Evolutionary conservation across 108 stramenopile species (phyloP).

Genomic region (Skeletonema potamos): DNA sequence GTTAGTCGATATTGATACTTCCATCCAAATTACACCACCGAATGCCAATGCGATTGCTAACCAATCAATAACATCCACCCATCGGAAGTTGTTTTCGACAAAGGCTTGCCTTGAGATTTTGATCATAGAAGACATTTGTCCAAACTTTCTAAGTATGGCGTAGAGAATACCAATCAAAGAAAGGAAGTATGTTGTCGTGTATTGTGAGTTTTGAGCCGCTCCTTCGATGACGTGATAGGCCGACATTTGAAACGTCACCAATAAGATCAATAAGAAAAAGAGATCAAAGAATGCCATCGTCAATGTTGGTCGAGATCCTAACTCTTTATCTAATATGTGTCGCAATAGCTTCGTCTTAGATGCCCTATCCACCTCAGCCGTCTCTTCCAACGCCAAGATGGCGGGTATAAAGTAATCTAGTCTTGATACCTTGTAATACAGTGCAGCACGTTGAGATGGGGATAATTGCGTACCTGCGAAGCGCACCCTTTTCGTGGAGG

Average conservation of each 20-base stretch:
- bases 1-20: slow-evolving; percentile 16
- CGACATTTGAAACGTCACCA: slow-evolving; percentile 48
- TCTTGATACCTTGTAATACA: slow-evolving; percentile 46
- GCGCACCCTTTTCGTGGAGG: slow-evolving; percentile 40
- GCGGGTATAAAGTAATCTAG: slow-evolving; percentile 51
- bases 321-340: slow-evolving; percentile 46
- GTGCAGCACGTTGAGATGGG: slow-evolving; percentile 19
- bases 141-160: slow-evolving; percentile 43
- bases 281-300: slow-evolving; percentile 52
- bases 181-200: slow-evolving; percentile 34
- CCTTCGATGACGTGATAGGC: slow-evolving; percentile 47
- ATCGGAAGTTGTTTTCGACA: slow-evolving; percentile 47
- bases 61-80: slow-evolving; percentile 48
- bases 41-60: slow-evolving; percentile 35
- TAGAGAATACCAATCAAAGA: slow-evolving; percentile 45
- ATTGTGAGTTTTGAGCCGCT: slow-evolving; percentile 13
- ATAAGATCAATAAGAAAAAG: slow-evolving; percentile 34
- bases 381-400: slow-evolving; percentile 48
- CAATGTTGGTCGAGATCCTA: slow-evolving; percentile 37
- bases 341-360: slow-evolving; percentile 44
- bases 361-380: slow-evolving; percentile 41
- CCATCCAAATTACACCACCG: slow-evolving; percentile 50
- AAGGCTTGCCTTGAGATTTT: slow-evolving; percentile 49
- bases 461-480: slow-evolving; percentile 47
- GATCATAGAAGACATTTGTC: slow-evolving; percentile 49